Evolutionary conservation across 225 moss, liverwort and hornwort species (phyloP).

Genomic region (Anthoceros angustus): DNA sequence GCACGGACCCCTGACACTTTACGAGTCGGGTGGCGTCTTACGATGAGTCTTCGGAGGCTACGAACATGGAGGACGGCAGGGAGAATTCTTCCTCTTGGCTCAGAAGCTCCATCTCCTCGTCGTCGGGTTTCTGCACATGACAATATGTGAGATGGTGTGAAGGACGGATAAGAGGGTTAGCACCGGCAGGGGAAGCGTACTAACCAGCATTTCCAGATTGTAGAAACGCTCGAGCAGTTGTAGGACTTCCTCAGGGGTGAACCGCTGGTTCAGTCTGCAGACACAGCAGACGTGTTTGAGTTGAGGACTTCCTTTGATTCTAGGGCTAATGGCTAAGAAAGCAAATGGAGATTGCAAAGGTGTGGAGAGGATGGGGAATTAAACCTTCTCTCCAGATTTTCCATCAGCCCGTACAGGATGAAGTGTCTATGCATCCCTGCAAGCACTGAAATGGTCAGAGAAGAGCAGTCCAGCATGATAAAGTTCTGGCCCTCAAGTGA

Average conservation of each 20-base stretch:
- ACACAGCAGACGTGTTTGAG: background rate
- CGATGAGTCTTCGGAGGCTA: constrained; percentile 17
- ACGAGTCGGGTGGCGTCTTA: background rate
- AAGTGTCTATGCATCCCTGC: constrained; percentile 39
- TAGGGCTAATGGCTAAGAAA: background rate
- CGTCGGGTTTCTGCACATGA: constrained; percentile 46
- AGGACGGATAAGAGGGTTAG: constrained; percentile 7
- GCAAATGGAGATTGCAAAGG: too few species aligned
- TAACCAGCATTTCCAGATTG: constrained; percentile 32
- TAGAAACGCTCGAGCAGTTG: constrained; percentile 31
- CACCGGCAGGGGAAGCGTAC: background rate
- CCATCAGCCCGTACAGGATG: constrained; percentile 33
- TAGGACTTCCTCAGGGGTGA: constrained; percentile 24
- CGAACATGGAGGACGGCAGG: constrained; percentile 50
- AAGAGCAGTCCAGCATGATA: background rate
- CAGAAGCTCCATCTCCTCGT: constrained; percentile 48
- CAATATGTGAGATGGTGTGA: background rate
- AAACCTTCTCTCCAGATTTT: constrained; percentile 32
- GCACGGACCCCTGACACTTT: too few species aligned
- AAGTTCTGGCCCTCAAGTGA: background rate
- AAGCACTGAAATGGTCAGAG: background rate
- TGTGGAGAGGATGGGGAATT: background rate
- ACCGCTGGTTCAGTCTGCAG: constrained; percentile 30
- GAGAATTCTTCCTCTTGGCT: constrained; percentile 61
- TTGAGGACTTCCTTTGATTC: background rate